Evolutionary conservation across 2,329 filamentous ascomycete genomes (phyloP).

Genomic region (Byssochlamys sp.): DNA sequence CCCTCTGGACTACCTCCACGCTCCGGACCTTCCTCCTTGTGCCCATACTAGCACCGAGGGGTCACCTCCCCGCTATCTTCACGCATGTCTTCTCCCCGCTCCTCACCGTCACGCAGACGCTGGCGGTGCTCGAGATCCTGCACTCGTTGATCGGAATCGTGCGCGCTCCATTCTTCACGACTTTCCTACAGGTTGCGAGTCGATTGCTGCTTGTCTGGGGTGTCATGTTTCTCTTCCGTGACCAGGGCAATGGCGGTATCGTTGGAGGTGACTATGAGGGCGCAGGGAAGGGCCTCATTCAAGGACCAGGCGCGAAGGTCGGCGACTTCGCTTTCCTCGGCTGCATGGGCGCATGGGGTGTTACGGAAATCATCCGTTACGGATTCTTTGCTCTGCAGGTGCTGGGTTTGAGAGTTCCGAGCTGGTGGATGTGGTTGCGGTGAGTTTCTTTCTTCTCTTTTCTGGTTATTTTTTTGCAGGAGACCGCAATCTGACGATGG

Average conservation of each 20-base stretch:
- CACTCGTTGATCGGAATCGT: constrained; percentile 75
- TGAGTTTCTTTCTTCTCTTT: constrained; percentile 25
- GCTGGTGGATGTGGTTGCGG: constrained; percentile 64
- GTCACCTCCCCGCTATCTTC: constrained; percentile 34
- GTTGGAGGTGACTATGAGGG: constrained; percentile 15
- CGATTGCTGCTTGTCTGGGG: constrained; percentile 85
- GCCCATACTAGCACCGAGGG: constrained; percentile 41
- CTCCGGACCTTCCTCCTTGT: constrained; percentile 54
- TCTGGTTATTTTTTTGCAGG: not conserved
- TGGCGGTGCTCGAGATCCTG: constrained; percentile 71
- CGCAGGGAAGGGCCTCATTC: constrained; percentile 8
- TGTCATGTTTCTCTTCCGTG: constrained; percentile 65
- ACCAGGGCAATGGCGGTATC: constrained; percentile 51
- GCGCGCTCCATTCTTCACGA: constrained; percentile 74
- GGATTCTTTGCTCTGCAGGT: constrained; percentile 71
- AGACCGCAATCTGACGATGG: constrained; percentile 9
- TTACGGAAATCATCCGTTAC: constrained; percentile 90
- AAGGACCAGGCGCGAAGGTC: constrained; percentile 12
- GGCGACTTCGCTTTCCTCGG: constrained; percentile 37
- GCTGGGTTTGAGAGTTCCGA: constrained; percentile 48
- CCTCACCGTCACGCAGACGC: constrained; percentile 62
- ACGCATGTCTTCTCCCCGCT: constrained; percentile 35
- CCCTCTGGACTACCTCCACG: constrained; percentile 70
- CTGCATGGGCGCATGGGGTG: constrained; percentile 67
- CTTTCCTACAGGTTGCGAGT: constrained; percentile 77